Conservation (phyloP, 371 early-diverging fungal species). For the Zopfochytrium polystomum region DNA sequence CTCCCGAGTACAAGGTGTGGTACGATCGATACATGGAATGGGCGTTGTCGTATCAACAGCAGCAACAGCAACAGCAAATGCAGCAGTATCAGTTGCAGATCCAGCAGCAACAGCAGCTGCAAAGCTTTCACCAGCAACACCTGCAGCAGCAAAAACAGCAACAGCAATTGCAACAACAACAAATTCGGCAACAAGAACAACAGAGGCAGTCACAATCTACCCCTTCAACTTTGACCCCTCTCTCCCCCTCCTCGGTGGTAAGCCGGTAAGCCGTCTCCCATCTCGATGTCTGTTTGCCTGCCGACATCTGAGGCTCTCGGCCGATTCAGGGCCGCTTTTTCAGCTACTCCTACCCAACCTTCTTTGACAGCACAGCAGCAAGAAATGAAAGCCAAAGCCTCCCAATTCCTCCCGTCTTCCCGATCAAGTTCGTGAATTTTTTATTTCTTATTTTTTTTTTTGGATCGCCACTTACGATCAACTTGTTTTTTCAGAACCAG, state of each 20-base stretch:
- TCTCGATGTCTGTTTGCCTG: no score
- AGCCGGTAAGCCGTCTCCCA: no score
- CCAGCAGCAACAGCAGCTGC: no score
- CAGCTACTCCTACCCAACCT: neutral
- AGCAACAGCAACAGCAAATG: no score
- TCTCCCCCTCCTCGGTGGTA: no score
- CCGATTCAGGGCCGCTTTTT: no score
- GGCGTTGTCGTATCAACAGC: slow-evolving; percentile 1
- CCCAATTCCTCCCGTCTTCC: slow-evolving; percentile 11
- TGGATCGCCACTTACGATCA: neutral
- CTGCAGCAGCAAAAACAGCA: no score
- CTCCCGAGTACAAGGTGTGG: slow-evolving; percentile 25
- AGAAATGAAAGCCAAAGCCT: slow-evolving; percentile 20
- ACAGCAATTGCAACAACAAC: no score
- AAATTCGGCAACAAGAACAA: slow-evolving; percentile 7
- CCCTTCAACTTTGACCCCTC: neutral
- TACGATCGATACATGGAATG: slow-evolving; percentile 9
- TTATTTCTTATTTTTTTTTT: neutral
- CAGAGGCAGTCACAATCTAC: neutral
- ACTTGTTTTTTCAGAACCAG: slow-evolving; percentile 37
- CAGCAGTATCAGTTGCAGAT: no score
- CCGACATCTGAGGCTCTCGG: no score
- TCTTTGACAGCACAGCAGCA: neutral
- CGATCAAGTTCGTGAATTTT: neutral
- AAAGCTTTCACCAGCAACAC: no score